Evolutionary conservation across 306 rosid species (phyloP).

Genomic region (Lablab purpureus): DNA sequence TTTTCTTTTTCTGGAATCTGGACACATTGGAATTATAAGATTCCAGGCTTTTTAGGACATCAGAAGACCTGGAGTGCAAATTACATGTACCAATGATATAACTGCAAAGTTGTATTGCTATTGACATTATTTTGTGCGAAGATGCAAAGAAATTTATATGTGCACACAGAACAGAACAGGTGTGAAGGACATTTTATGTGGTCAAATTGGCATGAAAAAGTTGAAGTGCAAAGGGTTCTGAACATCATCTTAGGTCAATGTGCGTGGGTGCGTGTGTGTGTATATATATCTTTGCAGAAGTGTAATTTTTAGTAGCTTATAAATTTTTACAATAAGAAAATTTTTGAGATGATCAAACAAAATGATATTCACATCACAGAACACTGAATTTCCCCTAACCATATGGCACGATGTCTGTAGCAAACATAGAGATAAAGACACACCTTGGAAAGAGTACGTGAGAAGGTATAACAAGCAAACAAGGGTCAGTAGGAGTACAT

Average conservation of each 20-base stretch:
- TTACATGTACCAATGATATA: neutral
- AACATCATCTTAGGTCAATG: slow-evolving; percentile 15
- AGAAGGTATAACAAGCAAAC: neutral
- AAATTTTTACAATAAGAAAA: slow-evolving; percentile 26
- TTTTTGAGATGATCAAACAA: slow-evolving; percentile 20
- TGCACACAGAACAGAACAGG: slow-evolving; percentile 34
- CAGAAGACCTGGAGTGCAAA: slow-evolving; percentile 16
- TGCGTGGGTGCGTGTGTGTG: slow-evolving; percentile 9
- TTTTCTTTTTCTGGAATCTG: slow-evolving; percentile 1
- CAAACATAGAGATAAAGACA: slow-evolving; percentile 26
- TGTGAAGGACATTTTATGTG: slow-evolving; percentile 27
- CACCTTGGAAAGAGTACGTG: neutral
- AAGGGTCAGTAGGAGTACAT: neutral
- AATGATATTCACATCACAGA: slow-evolving; percentile 20
- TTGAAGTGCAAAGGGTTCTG: too few relatives aligned
- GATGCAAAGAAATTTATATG: slow-evolving; percentile 19
- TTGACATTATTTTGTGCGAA: slow-evolving; percentile 19
- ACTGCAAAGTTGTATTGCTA: neutral
- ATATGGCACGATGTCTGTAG: slow-evolving; percentile 25
- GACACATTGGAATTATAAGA: slow-evolving; percentile 27
- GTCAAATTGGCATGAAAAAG: slow-evolving; percentile 24
- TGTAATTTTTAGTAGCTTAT: slow-evolving; percentile 14
- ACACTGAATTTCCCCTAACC: slow-evolving; percentile 28
- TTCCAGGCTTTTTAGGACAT: slow-evolving; percentile 26
- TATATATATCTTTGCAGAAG: slow-evolving; percentile 14